Evolutionary conservation across 2,329 filamentous ascomycete species (phyloP).

Genomic region (Hypoxylon sp.): DNA sequence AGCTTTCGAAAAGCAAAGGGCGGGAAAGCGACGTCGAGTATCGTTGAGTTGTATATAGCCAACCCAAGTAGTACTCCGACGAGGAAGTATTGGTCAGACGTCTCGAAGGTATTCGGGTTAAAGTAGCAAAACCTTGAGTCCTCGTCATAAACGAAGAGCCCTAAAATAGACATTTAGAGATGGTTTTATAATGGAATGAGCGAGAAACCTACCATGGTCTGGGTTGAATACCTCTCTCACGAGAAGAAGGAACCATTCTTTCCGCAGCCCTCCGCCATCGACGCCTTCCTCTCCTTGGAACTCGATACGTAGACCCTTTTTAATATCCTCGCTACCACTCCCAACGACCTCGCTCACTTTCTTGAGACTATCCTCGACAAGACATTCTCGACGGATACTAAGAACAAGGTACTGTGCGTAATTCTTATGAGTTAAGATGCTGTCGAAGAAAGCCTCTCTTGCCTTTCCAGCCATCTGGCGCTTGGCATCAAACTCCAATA

Average conservation of each 20-base stretch:
- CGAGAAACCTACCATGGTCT: constrained; percentile 77
- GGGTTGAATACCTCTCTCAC: constrained; percentile 93
- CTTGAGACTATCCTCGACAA: constrained; percentile 89
- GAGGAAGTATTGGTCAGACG: constrained; percentile 91
- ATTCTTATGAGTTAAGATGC: constrained; percentile 80
- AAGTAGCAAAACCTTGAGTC: constrained; percentile 94
- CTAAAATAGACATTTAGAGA: constrained; percentile 59
- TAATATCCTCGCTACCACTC: constrained; percentile 85
- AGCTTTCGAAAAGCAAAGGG: constrained; percentile 93
- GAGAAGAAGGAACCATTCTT: constrained; percentile 94
- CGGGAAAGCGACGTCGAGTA: constrained; percentile 88
- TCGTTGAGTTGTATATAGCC: constrained; percentile 95
- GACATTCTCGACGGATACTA: constrained; percentile 83
- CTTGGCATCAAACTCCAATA: constrained; percentile 88
- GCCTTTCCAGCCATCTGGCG: constrained; percentile 92
- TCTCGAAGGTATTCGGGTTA: constrained; percentile 90
- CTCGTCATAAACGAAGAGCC: constrained; percentile 93
- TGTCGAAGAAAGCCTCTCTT: constrained; percentile 91
- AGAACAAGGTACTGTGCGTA: constrained; percentile 85
- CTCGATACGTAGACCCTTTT: constrained; percentile 88
- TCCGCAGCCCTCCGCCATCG: constrained; percentile 88
- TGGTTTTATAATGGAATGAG: constrained; percentile 2
- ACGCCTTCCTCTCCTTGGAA: constrained; percentile 92
- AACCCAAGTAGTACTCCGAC: constrained; percentile 89
- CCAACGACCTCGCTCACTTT: constrained; percentile 89